Evolutionary conservation across 2,329 filamentous ascomycete species (phyloP), one percentile per base, ranked within the genome.

Genomic region (Aspergillus spinulosporus): DNA sequence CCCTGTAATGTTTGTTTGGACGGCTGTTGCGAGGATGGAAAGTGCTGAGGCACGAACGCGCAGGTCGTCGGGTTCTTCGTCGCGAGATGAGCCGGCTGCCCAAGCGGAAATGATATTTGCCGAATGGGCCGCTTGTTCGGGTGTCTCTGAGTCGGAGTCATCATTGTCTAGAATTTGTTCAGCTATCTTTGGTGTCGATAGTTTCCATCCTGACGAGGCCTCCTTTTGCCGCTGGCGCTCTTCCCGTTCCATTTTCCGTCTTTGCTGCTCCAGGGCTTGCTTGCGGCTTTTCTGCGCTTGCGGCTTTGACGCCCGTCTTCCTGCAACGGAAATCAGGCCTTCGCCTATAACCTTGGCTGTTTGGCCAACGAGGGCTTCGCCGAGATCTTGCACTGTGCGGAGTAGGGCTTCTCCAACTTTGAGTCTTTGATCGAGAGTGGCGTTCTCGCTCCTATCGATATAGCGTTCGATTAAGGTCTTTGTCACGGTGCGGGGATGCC

Each of bases 21-120:
- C 67, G 0, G 74, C 74, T 1, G 72, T 73, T 3, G 73, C 74
- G 3, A 77, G 67, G 31, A 78, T 73, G 2, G 75, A 78, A 3
- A 78, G 64, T 11, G 75, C 75, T 1, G 75, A 78, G n/a, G 75
- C 67, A 3, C 75, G 70, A 1, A 71, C 64, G 9, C 75, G 75
- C 1, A 78, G 66, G 54, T 78, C 75, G 52, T 78, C 75, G n/a
- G 74, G 74, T 26, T 74, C 68, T 21, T 68, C 63, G 49, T 76
- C 74, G 6, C 66, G 60, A 1, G 66, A 57, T 3, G 73, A 67
- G 14, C 74, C 74, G 2, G 72, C 68, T 3, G 71, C 74, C 74
- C 74, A 77, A 28, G 74, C 70, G n/a, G 71, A 63, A 11, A 77
- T 58, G 5, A 76, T 72, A 40, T 71, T 74, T 2, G 68, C 68